Base-by-base conservation (phyloP, 768 basidiomycete genomes). In the Wakefieldia striispora region DNA sequence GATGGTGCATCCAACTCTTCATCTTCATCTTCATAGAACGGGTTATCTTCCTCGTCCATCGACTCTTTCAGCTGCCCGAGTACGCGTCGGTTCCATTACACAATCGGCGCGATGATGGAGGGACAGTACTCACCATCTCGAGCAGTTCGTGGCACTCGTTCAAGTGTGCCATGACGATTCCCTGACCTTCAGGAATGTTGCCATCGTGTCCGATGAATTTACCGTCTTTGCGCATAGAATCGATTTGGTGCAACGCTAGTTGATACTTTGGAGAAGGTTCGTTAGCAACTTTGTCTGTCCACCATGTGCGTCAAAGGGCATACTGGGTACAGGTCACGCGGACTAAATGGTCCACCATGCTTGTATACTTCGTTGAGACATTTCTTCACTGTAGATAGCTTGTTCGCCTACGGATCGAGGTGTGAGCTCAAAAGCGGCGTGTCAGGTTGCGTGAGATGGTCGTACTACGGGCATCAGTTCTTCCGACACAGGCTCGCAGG, bases 401-500 rank as follows among this genome's bases (percentile, higher is more conserved):
- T 97, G 73, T 97, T 97, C 6, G 95, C 93, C 94, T 95, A 54
- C 3, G 27, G 43, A 36, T 33, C 9, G n/a, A 0, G 31, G 40
- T 21, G 19, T 42, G 38, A 58, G 43, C 33, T 27, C 21, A 29
- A 12, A 29, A 34, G 14, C 37, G 35, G 19, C 3, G 12, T 20
- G 8, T 8, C 9, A 17, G 39, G 19, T 46, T 2, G 45, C 33
- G 19, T 0, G 31, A 47, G 16, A 37, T 54, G 63, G 35, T 64
- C 81, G 47, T 68, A 95, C 95, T 34, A 97, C 81, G 6, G 95
- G 95, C 90, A 97, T 98, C 14, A 99, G 73, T 68, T 98, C 97
- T 69, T 99, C 97, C 0, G 93, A 95, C 3, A 99, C 94, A 0
- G 97, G 97, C 70, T 97, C 95, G 54, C 90, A 92, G 17, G 93